phyloP scores from a whole-genome alignment of 2,329 filamentous ascomycete genomes.

The Trichoderma simmonsii region DNA sequence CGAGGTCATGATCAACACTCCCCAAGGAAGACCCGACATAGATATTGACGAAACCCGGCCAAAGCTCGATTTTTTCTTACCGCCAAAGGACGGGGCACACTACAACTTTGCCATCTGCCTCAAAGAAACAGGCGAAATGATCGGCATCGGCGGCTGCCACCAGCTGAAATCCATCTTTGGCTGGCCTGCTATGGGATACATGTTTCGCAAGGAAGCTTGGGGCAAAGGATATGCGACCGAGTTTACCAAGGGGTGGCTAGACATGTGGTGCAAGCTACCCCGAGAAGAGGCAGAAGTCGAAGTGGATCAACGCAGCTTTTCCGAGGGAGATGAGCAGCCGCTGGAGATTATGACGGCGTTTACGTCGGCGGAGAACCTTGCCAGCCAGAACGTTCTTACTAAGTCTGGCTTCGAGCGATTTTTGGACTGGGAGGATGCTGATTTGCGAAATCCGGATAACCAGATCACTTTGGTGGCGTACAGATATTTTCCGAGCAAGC shows the following conservation, averaged over 20 bases:
- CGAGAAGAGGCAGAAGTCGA: conserved; percentile 40
- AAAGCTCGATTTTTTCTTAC: background rate
- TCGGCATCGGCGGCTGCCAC: conserved; percentile 3
- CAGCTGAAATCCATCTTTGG: conserved; percentile 31
- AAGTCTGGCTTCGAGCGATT: conserved; percentile 55
- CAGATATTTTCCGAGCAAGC: background rate
- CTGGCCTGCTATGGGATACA: conserved; percentile 58
- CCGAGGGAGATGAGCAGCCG: background rate
- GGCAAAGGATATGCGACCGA: conserved; percentile 55
- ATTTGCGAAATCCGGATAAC: conserved; percentile 20
- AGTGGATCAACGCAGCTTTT: conserved; percentile 36
- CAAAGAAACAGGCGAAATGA: background rate
- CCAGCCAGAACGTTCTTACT: conserved; percentile 52
- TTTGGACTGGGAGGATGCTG: conserved; percentile 35
- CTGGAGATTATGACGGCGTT: background rate
- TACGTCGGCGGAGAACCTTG: conserved; percentile 41
- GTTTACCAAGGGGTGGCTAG: conserved; percentile 46
- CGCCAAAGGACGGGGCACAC: background rate
- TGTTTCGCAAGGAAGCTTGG: conserved; percentile 51
- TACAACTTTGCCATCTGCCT: background rate
- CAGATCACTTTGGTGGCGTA: background rate
- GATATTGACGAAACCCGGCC: background rate
- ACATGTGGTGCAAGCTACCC: conserved; percentile 47
- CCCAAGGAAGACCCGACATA: background rate
- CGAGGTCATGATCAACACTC: background rate